Base-by-base conservation (phyloP, 345 rosid species). In the Schrenkiella parvula region DNA sequence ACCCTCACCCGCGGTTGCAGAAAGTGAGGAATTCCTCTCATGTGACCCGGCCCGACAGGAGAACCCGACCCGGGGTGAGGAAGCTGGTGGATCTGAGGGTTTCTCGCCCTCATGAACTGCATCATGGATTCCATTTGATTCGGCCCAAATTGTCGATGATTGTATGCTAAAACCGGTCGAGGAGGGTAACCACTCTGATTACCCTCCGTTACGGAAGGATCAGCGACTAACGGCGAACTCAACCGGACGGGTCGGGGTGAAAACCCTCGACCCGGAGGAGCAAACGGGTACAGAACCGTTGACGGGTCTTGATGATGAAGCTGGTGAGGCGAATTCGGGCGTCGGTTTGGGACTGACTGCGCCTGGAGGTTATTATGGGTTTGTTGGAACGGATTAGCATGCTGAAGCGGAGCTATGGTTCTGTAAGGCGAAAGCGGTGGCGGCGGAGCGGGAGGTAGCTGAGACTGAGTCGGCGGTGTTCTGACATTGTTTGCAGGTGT, bases 181-280 rank as follows among this genome's bases (percentile, higher is more conserved):
- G 58, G 74, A n/a, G 74, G 80, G 73, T 54, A 78, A 6, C 78
- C 78, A 57, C 52, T 64, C 46, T 47, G 77, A 60, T 66, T 77
- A 29, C 59, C 79, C 2, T 52, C 53, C 8, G 82, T 72, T 4
- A 69, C 70, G 5, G 78, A 10, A 52, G 78, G 79, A 75, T 78
- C 79, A 18, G 71, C 43, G 13, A 77, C 25, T 60, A 58, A 64
- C 12, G 39, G 65, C 38, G 77, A 59, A 21, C 43, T 57, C 19
- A 81, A 73, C 25, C 80, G 81, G 10, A 66, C 64, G 47, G 85
- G 80, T 68, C 82, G 81, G 71, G 86, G 48, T 11, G 86, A 61
- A 75, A 80, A 87, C 18, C 90, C 97, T 22, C 91, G 88, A 43
- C 84, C 97, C 47, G 90, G 81, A 48, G 88, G 81, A 70, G 90